Evolutionary conservation across 768 basidiomycete genomes (phyloP), one percentile per base, ranked within the genome.

Genomic region (Cubamyces lactineus): DNA sequence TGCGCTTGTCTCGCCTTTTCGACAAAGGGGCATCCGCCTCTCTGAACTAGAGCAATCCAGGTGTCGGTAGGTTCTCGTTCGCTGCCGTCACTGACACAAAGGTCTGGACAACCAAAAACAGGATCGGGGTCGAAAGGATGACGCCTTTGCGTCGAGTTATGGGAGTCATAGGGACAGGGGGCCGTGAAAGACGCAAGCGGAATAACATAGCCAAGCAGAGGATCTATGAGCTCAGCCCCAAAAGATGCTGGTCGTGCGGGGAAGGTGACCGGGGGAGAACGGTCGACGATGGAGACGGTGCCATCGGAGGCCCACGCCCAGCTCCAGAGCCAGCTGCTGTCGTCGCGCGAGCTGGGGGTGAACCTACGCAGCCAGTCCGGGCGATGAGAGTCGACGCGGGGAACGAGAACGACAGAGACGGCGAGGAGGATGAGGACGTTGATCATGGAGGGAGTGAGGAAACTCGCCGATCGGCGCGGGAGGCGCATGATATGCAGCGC

Each of bases 1-100:
- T 79, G 78, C 2, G 79, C 79, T 59, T 71, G 73, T 26, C 79
- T 62, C 26, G 80, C 92, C 79, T 98, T 98, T 69, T 87, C 88
- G 12, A 92, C 88, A 71, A 98, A 98, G 61, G 94, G 87, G 73
- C 96, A 98, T 54, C 85, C 77, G 1, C 96, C 96, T 42, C 96
- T 80, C 73, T 96, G 90, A 0, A 97, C 88, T 52, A 98, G 82
- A 0, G 94, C 96, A 72, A 98, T 92, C 90, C 93, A 96, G 11
- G 86, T 79, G 59, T 93, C 92, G 13, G 81, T 78, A 21, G 75
- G 78, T 58, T 83, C 81, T 0, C 91, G 92, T 17, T 79, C 73
- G 62, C 84, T 71, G 2, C 80, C 76, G 0, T 87, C 87, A 46
- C 68, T 72, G 2, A 82, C 66, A 61, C 92, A 93, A 19, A 93